Base-by-base conservation (phyloP, 495 filamentous ascomycete species). In the Geopyxis carbonaria region DNA sequence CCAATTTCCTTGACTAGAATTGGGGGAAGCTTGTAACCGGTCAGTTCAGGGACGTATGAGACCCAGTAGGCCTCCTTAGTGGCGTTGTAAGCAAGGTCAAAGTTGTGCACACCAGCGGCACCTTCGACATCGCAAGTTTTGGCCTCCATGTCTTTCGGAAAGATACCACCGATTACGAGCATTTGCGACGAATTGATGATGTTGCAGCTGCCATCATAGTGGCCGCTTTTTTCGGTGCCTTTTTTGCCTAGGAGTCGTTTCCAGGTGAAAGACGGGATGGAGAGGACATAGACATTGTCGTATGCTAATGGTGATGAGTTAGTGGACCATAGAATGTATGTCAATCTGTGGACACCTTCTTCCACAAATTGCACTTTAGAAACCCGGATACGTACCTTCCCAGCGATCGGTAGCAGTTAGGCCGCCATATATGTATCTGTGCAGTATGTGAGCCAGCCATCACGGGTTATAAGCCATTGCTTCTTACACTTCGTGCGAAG, bases 261-360 rank as follows among this genome's bases (percentile, higher is more conserved):
- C 71, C 72, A 75, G 16, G 55, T 59, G 45, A 74, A 77, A 4
- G 62, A 61, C 1, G 72, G 72, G 4, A 75, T 50, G 34, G 62
- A 60, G 13, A 75, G 60, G 31, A 73, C 66, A 42, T 68, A 73
- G 11, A 70, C 59, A 53, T 75, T 70, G 44, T 71, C 68, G 44
- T 13, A 39, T n/a, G 24, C 36, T 25, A 4, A 25, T 39, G 9
- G 24, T 7, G 36, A 28, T 39, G 9, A 22, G n/a, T n/a, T 25
- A 28, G 23, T 25, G 24, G 30, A 39, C 13, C 36, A 22, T 7
- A 39, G 8, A n/a, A 7, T 7, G 25, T 7, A 7, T 28, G 25
- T 28, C 59, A 70, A 7, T 61, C 68, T 14, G 56, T 45, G 2
- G n/a, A n/a, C n/a, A n/a, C n/a, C n/a, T n/a, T n/a, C n/a, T n/a